phyloP scores from a whole-genome alignment of 139 green algal genomes.

The Tetraselmis chui region DNA sequence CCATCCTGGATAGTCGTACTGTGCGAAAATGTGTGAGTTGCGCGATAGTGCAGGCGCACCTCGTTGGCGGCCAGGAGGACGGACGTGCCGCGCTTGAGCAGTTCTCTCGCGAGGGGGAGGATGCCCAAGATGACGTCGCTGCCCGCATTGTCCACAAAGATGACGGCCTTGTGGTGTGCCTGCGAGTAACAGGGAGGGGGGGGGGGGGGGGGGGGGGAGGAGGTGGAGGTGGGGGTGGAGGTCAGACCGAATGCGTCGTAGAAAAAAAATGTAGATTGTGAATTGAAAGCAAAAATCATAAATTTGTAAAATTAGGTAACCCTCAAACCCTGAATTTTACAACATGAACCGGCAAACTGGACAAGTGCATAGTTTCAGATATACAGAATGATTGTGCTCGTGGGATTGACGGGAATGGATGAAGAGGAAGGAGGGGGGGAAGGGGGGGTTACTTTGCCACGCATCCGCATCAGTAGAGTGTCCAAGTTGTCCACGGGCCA shows the following conservation, averaged over 20 bases:
- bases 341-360: too few relatives aligned
- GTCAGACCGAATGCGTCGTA: too few relatives aligned
- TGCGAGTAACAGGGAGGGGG: not conserved
- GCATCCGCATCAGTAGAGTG: conserved; percentile 24
- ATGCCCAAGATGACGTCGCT: conserved; percentile 82
- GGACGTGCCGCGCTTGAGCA: conserved; percentile 52
- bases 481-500: conserved; percentile 85
- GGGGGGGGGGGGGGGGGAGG: not conserved
- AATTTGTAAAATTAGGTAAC: too few relatives aligned
- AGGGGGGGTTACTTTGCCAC: not conserved
- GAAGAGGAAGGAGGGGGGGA: too few relatives aligned
- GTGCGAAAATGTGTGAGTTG: too few relatives aligned
- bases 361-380: too few relatives aligned
- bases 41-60: not conserved
- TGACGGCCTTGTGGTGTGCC: conserved; percentile 53
- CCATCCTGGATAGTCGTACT: too few relatives aligned
- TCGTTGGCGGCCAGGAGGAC: conserved; percentile 83
- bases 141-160: conserved; percentile 90
- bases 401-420: too few relatives aligned
- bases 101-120: conserved; percentile 76
- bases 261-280: too few relatives aligned
- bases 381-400: too few relatives aligned
- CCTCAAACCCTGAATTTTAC: too few relatives aligned
- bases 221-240: not conserved
- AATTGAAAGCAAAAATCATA: too few relatives aligned